These are phyloP conservation scores for Podospora comata DNA, from an alignment of 495 filamentous ascomycete genomes.

Conservation along the genomic window DNA sequence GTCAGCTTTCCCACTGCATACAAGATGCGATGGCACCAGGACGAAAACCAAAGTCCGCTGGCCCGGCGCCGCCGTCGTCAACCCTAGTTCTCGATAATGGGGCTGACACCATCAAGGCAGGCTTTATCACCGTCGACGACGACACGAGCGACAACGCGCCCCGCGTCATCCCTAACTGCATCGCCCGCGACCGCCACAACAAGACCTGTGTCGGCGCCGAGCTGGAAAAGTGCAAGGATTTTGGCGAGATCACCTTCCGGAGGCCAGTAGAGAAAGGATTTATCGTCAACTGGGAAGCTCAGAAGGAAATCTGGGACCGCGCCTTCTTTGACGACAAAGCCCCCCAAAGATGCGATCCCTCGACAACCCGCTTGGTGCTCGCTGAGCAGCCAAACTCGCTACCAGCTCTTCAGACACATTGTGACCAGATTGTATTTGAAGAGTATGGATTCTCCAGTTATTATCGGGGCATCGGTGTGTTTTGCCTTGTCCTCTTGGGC, in stretches of 20 bases:
- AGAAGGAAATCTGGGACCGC: conserved; percentile 94
- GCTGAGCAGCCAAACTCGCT: conserved; percentile 90
- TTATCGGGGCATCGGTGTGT: conserved; percentile 67
- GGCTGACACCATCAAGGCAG: conserved; percentile 89
- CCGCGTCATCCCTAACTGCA: conserved; percentile 76
- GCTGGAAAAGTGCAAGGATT: conserved; percentile 77
- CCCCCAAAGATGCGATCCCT: conserved; percentile 65
- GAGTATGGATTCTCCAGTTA: conserved; percentile 94
- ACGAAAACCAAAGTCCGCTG: conserved; percentile 39
- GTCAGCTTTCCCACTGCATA: neutral
- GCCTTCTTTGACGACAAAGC: conserved; percentile 78
- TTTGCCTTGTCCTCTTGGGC: conserved; percentile 7
- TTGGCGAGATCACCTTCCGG: conserved; percentile 82
- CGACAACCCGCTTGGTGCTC: conserved; percentile 75
- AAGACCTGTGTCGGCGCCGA: conserved; percentile 76
- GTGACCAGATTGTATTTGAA: conserved; percentile 96
- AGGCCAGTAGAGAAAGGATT: conserved; percentile 94
- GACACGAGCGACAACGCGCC: conserved; percentile 54
- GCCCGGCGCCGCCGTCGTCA: conserved; percentile 51
- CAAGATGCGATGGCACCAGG: conserved; percentile 40
- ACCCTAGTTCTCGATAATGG: conserved; percentile 95
- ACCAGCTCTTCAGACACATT: conserved; percentile 74
- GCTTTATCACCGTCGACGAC: conserved; percentile 57
- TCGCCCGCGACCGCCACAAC: conserved; percentile 77
- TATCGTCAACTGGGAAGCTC: conserved; percentile 92